Evolutionary conservation across 768 basidiomycete species (phyloP), one percentile per base, ranked within the genome.

Genomic region (Tephrocybe sp.): DNA sequence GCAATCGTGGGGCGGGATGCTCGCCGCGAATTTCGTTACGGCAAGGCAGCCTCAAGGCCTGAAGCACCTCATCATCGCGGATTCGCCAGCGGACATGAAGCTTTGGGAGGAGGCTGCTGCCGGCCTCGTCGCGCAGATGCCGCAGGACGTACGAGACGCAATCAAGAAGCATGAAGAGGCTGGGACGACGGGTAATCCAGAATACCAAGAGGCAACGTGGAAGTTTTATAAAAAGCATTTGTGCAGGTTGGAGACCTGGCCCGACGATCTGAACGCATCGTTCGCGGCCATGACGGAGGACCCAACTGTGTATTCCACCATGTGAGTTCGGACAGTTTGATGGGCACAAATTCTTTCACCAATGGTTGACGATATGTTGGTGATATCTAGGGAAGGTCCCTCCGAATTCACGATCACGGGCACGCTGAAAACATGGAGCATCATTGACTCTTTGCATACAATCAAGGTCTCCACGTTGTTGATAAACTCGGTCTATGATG

Each of bases 1-100:
- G 0, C 80, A 84, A 44, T 81, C 78, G 6, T 81, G 80, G 80
- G 83, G 83, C 11, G 79, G 74, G 3, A 79, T 79, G 68, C 65
- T 83, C 7, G 78, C 65, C 0, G 58, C 67, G 4, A 68, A 74
- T 30, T 75, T 71, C 38, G 76, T 58, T 9, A 61, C 69, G 30
- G 56, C 62, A n/a, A 64, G 65, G 15, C 66, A 72, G 15, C 77
- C 77, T 2, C 28, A 48, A 0, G 75, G 76, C 0, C 55, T 79
- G 11, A 67, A 62, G 40, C 68, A 54, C 34, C 55, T 74, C 14
- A 57, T 76, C 12, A 24, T 74, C 1, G 45, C 65, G 11, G 55
- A 67, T 42, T 56, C 68, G 1, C 68, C 64, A 2, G 69, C 73
- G 5, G 53, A 60, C 6, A 64, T 63, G 55, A 41, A 42, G 0